Conservation (phyloP, 2,329 filamentous ascomycete species). For the Raffaelea ambrosiae region DNA sequence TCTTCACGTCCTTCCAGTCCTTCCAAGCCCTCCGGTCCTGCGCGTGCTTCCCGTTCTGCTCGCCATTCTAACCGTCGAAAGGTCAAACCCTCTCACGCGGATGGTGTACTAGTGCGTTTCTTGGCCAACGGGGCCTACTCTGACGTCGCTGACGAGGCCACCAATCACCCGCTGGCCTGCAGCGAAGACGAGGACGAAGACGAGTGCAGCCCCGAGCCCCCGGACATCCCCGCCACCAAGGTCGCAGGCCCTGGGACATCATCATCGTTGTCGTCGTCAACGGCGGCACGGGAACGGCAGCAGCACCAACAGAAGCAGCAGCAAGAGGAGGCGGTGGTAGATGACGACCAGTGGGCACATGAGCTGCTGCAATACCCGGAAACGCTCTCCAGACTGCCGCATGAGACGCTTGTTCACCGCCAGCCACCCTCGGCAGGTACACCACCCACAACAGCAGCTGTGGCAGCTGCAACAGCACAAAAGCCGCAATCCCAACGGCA, state of each 20-base stretch:
- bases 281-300: no score
- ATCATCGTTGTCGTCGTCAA: no score
- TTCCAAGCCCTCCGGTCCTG: neutral
- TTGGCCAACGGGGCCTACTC: slow-evolving; percentile 56
- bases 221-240: neutral
- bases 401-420: no score
- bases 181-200: neutral
- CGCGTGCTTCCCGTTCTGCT: slow-evolving; percentile 11
- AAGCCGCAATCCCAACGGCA: no score
- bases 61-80: slow-evolving; percentile 42
- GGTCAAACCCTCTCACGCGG: slow-evolving; percentile 48
- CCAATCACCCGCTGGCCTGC: slow-evolving; percentile 36
- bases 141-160: slow-evolving; percentile 54
- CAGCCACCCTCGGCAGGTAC: no score
- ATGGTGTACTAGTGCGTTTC: slow-evolving; percentile 58
- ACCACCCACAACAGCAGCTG: neutral
- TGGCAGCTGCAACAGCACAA: no score
- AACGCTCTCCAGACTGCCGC: no score
- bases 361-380: no score
- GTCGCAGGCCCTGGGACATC: neutral
- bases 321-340: no score
- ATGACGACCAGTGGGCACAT: no score
- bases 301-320: no score
- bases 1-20: no score
- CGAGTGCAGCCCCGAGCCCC: neutral